These are phyloP conservation scores for Rhizomucor miehei DNA, from an alignment of 371 early-diverging fungal species.

Conservation along the genomic window DNA sequence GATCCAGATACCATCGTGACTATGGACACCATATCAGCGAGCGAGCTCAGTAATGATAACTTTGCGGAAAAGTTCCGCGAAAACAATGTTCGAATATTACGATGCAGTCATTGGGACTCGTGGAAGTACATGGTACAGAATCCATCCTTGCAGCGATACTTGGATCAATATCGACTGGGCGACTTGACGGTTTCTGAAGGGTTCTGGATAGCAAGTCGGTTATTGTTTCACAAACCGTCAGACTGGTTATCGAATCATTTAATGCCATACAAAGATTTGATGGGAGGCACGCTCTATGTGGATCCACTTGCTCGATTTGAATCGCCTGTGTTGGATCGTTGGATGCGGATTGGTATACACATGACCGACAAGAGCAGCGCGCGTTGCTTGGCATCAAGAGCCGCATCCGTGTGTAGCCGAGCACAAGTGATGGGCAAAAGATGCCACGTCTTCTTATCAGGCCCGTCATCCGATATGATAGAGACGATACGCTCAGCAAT, in stretches of 20 bases:
- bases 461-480: constrained; percentile 3
- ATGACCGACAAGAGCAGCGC: constrained; percentile 3
- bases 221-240: constrained; percentile 31
- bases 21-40: constrained; percentile 8
- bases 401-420: constrained; percentile 16
- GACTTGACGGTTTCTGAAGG: constrained; percentile 28
- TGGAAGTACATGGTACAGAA: constrained; percentile 14
- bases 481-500: constrained; percentile 9
- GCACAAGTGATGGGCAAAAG: constrained; percentile 14
- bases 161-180: constrained; percentile 32
- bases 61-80: constrained; percentile 4
- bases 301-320: constrained; percentile 6
- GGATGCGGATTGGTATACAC: constrained; percentile 37
- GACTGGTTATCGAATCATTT: constrained; percentile 23
- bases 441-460: constrained; percentile 35
- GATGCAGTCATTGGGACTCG: constrained; percentile 6
- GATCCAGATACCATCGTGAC: constrained; percentile 5
- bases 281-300: constrained; percentile 30
- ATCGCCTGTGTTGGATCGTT: constrained; percentile 8
- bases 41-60: constrained; percentile 12
- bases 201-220: constrained; percentile 34
- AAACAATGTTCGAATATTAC: constrained; percentile 5
- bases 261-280: constrained; percentile 25
- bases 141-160: constrained; percentile 15
- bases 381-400: constrained; percentile 20